Evolutionary conservation across 116 monocot genomes (phyloP), one percentile per base, ranked within the genome.

Genomic region (Dioscorea cayenensis): DNA sequence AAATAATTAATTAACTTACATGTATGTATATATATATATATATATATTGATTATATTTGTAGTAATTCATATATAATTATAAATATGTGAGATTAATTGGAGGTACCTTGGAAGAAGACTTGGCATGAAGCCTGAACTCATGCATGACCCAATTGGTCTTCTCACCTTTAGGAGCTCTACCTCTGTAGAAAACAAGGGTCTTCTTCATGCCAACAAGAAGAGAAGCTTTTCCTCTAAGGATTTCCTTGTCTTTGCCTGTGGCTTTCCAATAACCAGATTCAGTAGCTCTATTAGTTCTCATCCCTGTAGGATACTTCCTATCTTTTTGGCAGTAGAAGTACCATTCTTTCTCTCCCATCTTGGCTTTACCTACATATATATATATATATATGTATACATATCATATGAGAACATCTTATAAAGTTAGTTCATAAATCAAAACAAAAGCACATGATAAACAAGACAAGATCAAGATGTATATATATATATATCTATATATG

Each of bases 111-210:
- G 77, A 61, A 25, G 77, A 72, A 62, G 72, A 37, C 59, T 70
- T 84, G 69, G 84, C 88, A 19, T 90, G 84, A 17, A 94, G 80
- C 75, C 94, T 80, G 78, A 71, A 94, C 64, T 94, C 94, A 43
- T 94, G 94, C 88, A 94, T 90, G 70, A 94, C 84, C 94, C 94
- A 94, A 36, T 90, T 86, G 62, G 84, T 84, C 71, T 94, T 94
- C 71, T 66, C 76, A 7, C 90, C 94, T 51, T 81, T 90, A 17
- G 94, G 94, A 23, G 94, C 94, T 60, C 94, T 90, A 5, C 90
- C 94, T 28, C 58, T 78, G 80, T 94, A 90, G 77, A 94, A 94
- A 21, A 94, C 90, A 48, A 88, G 90, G 69, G 90, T 90, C 74
- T 94, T 94, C 82, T 90, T 94, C 94, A 90, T 94, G 10, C 94